phyloP scores from a whole-genome alignment of 2,329 filamentous ascomycete species.

The Acephala macrosclerotiorum region DNA sequence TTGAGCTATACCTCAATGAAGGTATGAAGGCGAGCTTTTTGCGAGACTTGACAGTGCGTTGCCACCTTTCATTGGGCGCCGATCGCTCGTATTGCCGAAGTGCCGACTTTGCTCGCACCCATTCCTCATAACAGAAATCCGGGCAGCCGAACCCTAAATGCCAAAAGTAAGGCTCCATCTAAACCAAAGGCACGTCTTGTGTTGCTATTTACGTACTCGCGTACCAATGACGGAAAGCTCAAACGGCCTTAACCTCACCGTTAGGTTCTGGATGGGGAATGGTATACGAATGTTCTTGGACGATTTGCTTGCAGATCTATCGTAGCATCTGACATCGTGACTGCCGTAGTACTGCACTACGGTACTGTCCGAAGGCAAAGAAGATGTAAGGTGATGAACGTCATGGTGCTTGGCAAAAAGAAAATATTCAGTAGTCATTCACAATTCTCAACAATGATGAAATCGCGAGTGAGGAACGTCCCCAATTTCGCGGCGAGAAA shows the following conservation, averaged over 20 bases:
- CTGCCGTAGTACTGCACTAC: too few species aligned
- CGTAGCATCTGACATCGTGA: neutral
- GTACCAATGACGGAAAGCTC: neutral
- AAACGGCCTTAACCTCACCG: neutral
- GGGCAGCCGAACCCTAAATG: neutral
- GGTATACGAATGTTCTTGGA: neutral
- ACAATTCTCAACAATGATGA: neutral
- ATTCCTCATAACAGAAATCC: neutral
- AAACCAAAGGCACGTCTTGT: neutral
- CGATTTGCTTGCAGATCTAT: neutral
- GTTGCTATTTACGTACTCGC: neutral
- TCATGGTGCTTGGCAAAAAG: conserved; percentile 10
- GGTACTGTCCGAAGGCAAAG: too few species aligned
- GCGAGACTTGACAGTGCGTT: neutral
- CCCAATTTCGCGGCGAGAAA: neutral
- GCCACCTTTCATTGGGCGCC: neutral
- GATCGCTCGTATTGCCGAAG: conserved; percentile 1
- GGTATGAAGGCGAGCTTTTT: neutral
- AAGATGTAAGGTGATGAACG: neutral
- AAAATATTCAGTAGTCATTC: neutral
- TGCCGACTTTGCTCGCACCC: neutral
- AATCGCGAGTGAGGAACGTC: neutral
- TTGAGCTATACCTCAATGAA: neutral
- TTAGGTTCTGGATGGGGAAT: neutral
- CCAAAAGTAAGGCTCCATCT: conserved; percentile 1